phyloP scores from a whole-genome alignment of 2,329 filamentous ascomycete genomes.

The Tolypocladium album region DNA sequence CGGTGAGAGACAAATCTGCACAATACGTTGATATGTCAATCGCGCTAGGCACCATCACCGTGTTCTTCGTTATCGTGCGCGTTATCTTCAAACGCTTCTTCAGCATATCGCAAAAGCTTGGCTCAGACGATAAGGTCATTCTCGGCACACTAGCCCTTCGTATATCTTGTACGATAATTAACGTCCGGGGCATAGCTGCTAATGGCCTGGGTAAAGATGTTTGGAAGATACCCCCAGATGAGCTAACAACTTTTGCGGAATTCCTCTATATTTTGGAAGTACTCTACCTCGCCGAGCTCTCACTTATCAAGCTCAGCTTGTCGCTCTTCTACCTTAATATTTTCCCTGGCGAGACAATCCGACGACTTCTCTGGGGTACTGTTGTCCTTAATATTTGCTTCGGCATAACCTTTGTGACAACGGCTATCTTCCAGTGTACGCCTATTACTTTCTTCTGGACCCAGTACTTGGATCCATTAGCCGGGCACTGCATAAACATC shows the following conservation, averaged over 20 bases:
- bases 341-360: conserved; percentile 26
- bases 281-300: conserved; percentile 29
- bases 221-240: conserved; percentile 27
- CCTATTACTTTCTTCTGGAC: conserved; percentile 35
- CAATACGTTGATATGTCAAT: not conserved
- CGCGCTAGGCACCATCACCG: conserved; percentile 1
- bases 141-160: conserved; percentile 15
- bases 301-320: conserved; percentile 33
- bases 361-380: conserved; percentile 24
- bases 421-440: conserved; percentile 27
- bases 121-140: conserved; percentile 24
- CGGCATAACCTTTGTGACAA: not conserved
- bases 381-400: conserved; percentile 1
- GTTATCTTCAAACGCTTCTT: conserved; percentile 22
- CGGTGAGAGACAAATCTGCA: not conserved
- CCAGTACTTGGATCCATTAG: conserved; percentile 26
- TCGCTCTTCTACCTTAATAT: conserved; percentile 40
- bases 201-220: conserved; percentile 33
- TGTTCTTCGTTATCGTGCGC: conserved; percentile 25
- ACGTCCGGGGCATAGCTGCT: conserved; percentile 14
- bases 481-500: conserved; percentile 33
- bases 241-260: conserved; percentile 27
- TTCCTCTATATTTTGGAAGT: conserved; percentile 26
- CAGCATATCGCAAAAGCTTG: conserved; percentile 17
- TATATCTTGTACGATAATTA: conserved; percentile 17